A percentile compares a stretch with the other conserved stretches of the same genome.
phyloP scores from a whole-genome alignment of 2,329 filamentous ascomycete species.

The Aschersonia sp. region DNA sequence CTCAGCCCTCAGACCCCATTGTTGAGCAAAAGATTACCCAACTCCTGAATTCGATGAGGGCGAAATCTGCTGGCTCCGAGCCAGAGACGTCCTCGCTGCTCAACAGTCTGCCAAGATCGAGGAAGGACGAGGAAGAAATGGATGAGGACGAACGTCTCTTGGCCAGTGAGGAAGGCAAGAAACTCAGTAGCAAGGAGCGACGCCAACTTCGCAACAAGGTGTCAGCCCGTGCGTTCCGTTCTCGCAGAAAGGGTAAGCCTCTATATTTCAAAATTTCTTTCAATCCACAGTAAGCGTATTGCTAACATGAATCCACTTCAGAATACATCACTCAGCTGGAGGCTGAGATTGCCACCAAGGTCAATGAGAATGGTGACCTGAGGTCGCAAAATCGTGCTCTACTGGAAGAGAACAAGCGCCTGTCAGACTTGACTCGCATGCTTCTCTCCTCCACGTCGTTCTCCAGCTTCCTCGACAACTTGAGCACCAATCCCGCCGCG shows the following conservation, averaged over 20 bases:
- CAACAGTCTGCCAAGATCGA: constrained; percentile 57
- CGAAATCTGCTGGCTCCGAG: constrained; percentile 45
- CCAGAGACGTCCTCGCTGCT: constrained; percentile 30
- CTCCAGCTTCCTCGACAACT: constrained; percentile 61
- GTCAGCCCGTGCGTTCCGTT: constrained; percentile 91
- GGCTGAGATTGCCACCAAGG: constrained; percentile 70
- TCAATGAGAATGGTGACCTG: constrained; percentile 69
- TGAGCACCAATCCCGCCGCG: constrained; percentile 43
- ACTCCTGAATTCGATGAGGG: constrained; percentile 81
- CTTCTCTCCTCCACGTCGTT: constrained; percentile 71
- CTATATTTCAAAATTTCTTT: no score
- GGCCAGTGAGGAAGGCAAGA: constrained; percentile 97
- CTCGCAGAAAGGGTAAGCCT: constrained; percentile 82
- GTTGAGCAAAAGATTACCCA: constrained; percentile 91
- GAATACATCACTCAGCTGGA: constrained; percentile 97
- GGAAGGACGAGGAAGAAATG: constrained; percentile 97
- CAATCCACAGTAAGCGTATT: not conserved
- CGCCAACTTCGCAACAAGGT: constrained; percentile 98
- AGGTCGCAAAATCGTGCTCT: constrained; percentile 70
- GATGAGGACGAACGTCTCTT: constrained; percentile 90
- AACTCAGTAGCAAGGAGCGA: constrained; percentile 94
- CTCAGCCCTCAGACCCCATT: constrained; percentile 47
- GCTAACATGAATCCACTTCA: constrained; percentile 19
- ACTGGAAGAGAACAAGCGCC: constrained; percentile 69
- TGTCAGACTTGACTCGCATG: constrained; percentile 67